Evolutionary conservation across 768 basidiomycete genomes (phyloP), one percentile per base, ranked within the genome.

Genomic region (Serendipita sp.): DNA sequence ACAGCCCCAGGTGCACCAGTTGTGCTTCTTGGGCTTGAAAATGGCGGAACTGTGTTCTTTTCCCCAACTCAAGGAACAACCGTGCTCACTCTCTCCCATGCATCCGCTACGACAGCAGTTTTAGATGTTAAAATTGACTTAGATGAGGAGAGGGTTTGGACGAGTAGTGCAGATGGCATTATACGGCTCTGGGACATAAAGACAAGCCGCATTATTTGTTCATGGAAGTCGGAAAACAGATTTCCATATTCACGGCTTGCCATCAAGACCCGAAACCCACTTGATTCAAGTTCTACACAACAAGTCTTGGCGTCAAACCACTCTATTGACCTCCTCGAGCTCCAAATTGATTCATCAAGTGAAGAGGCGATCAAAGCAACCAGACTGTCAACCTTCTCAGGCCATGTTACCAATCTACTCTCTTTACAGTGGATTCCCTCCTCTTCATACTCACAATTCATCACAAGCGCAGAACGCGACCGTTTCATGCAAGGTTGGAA

Each of bases 251-350:
- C 83, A 3, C 77, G 78, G 53, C 70, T 86, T 45, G 72, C 80
- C 28, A 65, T 78, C 37, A 78, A 79, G 47, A 78, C 82, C 16
- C 45, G 34, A 32, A 64, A 68, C 3, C 66, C 67, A 28, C 71
- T 75, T 54, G 64, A 63, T 18, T 30, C 18, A 15, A 74, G 74
- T 44, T 70, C 74, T 58, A 66, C 78, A 85, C 2, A 86, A 83
- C 71, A 90, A 85, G 68, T 78, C 80, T 88, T 88, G 16, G 78
- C 76, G 35, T 85, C 81, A n/a, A 80, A 83, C 68, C 82, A 86
- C 69, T 75, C 76, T 68, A 83, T 86, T 67, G 79, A 76, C 54
- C 74, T 86, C 13, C 72, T 86, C 16, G 77, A 81, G 15, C 68
- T 68, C 24, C 64, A 65, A 28, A 16, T 46, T 34, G 63, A 32